Base-by-base conservation (phyloP, 345 rosid species). In the Populus pruinosa region DNA sequence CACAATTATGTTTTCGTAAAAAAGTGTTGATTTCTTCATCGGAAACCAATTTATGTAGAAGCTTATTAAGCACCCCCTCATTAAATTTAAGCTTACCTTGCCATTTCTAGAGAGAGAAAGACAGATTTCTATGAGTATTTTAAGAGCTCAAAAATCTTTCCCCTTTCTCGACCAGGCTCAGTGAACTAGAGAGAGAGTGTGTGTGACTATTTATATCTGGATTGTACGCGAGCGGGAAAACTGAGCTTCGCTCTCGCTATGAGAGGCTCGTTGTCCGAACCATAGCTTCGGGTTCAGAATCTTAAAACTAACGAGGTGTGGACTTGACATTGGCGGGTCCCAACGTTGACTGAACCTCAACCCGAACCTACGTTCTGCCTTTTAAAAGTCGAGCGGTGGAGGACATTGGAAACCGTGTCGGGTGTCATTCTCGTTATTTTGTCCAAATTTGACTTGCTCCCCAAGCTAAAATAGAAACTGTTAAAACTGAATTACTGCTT, bases 161-260 rank as follows among this genome's bases (percentile, higher is more conserved):
- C 63, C 67, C 38, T 53, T 78, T 81, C 79, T 85, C 87, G 18
- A 66, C 69, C 71, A 20, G 25, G 71, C 82, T 85, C 87, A 84
- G 88, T 33, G 53, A 87, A 76, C 49, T 23, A 36, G 81, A 77
- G 41, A 47, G 66, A 38, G 74, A 68, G 65, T 14, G 77, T 76
- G 77, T 73, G 70, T 67, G 39, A 6, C 6, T n/a, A 7, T 20
- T 61, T 43, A 12, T 67, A n/a, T 55, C 67, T 27, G 18, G 33
- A 14, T 2, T 29, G 20, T 31, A 41, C 33, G 9, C 5, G 80
- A 81, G 93, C 88, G 87, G 88, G 91, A 88, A 85, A 81, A 72
- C 64, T 74, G 39, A 29, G 83, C 72, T 72, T 21, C 2, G 75
- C 59, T 8, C 43, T 13, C 29, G 55, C 8, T 72, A 64, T 35